Conservation (phyloP, 1,284 basidiomycete genomes). For the Trichosporon asahii region DNA sequence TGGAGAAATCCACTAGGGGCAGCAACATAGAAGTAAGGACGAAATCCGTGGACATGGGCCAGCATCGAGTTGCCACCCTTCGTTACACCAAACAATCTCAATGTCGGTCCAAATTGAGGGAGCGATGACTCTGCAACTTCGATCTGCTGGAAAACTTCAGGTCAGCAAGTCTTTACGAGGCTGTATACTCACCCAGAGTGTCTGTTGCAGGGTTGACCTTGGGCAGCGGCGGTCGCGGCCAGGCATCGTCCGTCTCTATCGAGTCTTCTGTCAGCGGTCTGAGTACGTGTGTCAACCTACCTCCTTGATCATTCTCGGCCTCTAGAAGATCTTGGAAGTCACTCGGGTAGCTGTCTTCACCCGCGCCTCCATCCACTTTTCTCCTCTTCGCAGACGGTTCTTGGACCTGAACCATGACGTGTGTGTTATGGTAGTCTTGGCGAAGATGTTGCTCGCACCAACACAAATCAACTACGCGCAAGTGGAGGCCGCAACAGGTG, state of each 20-base stretch:
- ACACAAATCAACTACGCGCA: conserved; percentile 10
- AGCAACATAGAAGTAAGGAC: conserved; percentile 86
- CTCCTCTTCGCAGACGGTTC: conserved; percentile 38
- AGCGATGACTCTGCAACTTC: conserved; percentile 77
- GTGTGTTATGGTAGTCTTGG: neutral
- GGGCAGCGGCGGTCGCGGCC: conserved; percentile 67
- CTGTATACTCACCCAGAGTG: conserved; percentile 57
- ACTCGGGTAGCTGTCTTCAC: conserved; percentile 57
- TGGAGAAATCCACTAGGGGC: conserved; percentile 75
- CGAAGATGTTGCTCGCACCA: neutral
- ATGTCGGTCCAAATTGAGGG: conserved; percentile 55
- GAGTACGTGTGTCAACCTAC: conserved; percentile 19
- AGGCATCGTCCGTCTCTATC: conserved; percentile 59
- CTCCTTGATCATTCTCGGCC: conserved; percentile 59
- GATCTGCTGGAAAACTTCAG: conserved; percentile 82
- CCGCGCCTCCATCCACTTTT: conserved; percentile 25
- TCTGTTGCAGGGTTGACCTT: conserved; percentile 62
- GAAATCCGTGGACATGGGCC: conserved; percentile 71
- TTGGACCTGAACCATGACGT: neutral
- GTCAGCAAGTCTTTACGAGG: neutral
- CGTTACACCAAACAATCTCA: conserved; percentile 86
- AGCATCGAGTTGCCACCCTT: conserved; percentile 83
- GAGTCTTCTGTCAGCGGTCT: conserved; percentile 27
- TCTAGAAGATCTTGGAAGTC: conserved; percentile 73
- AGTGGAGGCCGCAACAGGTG: neutral